These are phyloP conservation scores for Dalbergia oliveri DNA, from an alignment of 306 rosid species.

Conservation along the genomic window DNA sequence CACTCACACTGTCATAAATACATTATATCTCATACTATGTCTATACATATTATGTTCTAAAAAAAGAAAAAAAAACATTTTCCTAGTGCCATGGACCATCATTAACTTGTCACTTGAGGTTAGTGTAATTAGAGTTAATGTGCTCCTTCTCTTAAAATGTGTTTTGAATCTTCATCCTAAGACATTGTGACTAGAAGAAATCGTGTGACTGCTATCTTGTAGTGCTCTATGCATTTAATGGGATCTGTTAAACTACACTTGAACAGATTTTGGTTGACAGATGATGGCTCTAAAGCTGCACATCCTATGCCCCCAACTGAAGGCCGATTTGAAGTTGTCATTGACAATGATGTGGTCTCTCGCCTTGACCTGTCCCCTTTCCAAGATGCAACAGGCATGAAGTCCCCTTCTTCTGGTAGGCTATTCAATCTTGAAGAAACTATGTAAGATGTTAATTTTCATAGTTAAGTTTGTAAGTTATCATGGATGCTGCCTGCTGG, in stretches of 20 bases:
- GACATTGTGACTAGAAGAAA: not conserved
- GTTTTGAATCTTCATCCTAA: slow-evolving; percentile 11
- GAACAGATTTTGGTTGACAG: slow-evolving; percentile 51
- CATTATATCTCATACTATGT: too few relatives aligned
- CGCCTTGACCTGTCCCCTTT: slow-evolving; percentile 82
- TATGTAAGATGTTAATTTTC: not conserved
- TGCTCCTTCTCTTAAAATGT: not conserved
- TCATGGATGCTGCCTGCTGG: slow-evolving; percentile 36
- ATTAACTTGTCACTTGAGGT: not conserved
- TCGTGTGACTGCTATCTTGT: slow-evolving; percentile 7
- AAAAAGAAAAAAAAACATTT: too few relatives aligned
- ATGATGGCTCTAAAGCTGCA: slow-evolving; percentile 57
- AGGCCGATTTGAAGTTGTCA: slow-evolving; percentile 74
- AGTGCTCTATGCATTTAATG: slow-evolving; percentile 46
- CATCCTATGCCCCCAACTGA: slow-evolving; percentile 92
- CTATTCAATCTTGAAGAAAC: not conserved
- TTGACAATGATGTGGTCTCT: slow-evolving; percentile 65
- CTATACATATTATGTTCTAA: too few relatives aligned
- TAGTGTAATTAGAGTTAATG: not conserved
- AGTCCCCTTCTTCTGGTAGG: slow-evolving; percentile 73
- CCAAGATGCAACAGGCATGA: slow-evolving; percentile 79
- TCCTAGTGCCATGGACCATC: too few relatives aligned
- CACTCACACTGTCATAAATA: too few relatives aligned
- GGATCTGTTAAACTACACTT: slow-evolving; percentile 47
- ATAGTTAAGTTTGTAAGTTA: not conserved